phyloP scores from a whole-genome alignment of 2,329 filamentous ascomycete species.

The Colletotrichum sp. region DNA sequence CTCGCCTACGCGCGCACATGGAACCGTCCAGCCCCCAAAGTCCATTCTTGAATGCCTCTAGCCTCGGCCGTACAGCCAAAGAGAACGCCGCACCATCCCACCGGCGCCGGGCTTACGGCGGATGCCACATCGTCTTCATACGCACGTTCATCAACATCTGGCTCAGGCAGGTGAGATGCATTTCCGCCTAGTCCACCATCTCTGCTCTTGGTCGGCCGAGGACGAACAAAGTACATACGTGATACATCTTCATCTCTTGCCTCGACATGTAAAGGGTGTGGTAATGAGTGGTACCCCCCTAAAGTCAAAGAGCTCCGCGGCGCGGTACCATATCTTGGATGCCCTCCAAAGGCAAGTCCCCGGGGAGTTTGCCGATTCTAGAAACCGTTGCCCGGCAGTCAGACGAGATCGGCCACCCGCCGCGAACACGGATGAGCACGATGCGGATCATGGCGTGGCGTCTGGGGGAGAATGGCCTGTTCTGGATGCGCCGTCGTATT shows the following conservation, averaged over 20 bases:
- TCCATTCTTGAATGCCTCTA: neutral
- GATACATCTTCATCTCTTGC: neutral
- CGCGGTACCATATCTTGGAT: neutral
- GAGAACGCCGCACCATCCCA: neutral
- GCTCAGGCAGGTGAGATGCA: neutral
- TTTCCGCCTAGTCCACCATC: neutral
- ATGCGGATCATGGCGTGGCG: slow-evolving; percentile 8
- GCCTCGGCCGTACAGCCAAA: neutral
- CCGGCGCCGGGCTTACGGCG: neutral
- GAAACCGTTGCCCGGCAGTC: slow-evolving; percentile 11
- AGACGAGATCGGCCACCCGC: slow-evolving; percentile 8
- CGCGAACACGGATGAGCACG: neutral
- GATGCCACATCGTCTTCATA: neutral
- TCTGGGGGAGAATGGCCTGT: slow-evolving; percentile 10
- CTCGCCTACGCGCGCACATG: neutral
- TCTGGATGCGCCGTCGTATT: slow-evolving; percentile 8
- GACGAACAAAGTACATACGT: neutral
- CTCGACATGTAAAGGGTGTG: neutral
- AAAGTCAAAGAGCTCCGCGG: neutral
- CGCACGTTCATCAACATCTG: neutral
- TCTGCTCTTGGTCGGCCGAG: neutral
- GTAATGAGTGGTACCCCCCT: neutral
- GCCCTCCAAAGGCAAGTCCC: neutral
- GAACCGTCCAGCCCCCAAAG: neutral
- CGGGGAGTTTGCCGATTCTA: slow-evolving; percentile 3